Evolutionary conservation across 495 filamentous ascomycete genomes (phyloP).

Genomic region (Aspergillus nidulans): DNA sequence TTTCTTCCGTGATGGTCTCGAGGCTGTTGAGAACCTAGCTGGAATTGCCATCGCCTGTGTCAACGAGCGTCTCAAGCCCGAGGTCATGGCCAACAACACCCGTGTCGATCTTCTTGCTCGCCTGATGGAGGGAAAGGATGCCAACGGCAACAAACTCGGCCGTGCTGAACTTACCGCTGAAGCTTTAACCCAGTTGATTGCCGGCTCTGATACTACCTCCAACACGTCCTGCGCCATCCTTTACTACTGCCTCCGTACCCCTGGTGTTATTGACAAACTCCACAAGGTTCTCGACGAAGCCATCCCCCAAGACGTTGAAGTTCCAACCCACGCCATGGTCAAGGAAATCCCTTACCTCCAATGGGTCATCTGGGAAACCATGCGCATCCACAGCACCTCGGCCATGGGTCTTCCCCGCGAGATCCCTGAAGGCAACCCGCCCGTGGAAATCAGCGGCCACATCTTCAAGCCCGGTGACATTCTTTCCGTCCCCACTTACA

Average conservation of each 20-base stretch:
- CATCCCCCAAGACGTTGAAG: conserved; percentile 53
- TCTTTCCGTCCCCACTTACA: conserved; percentile 80
- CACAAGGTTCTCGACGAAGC: conserved; percentile 68
- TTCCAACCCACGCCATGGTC: conserved; percentile 68
- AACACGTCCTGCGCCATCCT: conserved; percentile 87
- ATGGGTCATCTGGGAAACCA: conserved; percentile 80
- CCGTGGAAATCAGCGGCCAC: conserved; percentile 52
- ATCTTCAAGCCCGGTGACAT: conserved; percentile 73
- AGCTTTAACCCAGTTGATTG: conserved; percentile 85
- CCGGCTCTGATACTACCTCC: conserved; percentile 83
- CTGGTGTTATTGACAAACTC: conserved; percentile 66
- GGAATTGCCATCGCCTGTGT: conserved; percentile 77
- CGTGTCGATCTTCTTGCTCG: conserved; percentile 79
- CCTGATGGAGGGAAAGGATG: conserved; percentile 83
- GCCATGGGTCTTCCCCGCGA: conserved; percentile 82
- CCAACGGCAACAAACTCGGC: conserved; percentile 66
- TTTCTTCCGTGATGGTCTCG: conserved; percentile 48
- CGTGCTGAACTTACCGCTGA: conserved; percentile 82
- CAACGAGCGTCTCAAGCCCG: conserved; percentile 64
- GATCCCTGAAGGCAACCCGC: conserved; percentile 58
- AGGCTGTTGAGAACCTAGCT: conserved; percentile 47
- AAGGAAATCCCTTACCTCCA: conserved; percentile 74
- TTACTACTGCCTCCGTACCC: conserved; percentile 67
- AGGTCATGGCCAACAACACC: conserved; percentile 47
- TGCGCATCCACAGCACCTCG: conserved; percentile 86